Evolutionary conservation across 345 rosid species (phyloP), one percentile per base, ranked within the genome.

Genomic region (Dimocarpus longan): DNA sequence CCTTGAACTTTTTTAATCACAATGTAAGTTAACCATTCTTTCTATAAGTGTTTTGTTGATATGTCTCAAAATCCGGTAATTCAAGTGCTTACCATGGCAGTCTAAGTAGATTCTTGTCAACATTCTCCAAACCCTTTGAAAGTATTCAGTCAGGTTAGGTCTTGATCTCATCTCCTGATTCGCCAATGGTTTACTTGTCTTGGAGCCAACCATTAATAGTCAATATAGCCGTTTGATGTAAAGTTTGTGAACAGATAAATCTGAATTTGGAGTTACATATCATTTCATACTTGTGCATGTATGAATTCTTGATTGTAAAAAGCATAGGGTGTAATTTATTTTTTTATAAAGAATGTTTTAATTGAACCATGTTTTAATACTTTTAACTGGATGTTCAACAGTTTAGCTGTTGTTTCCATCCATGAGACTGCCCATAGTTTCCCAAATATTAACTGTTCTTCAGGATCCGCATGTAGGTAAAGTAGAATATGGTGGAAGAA

Each of bases 401-500:
- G 70, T 72, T 77, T 40, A 76, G 40, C 65, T 54, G 15, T 82
- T 74, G 6, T 79, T 54, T 77, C 76, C 76, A 24, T 67, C 73
- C 74, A 56, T 67, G 64, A 66, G 62, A 42, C 13, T 78, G 57
- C 68, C 81, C 73, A 12, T 46, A 71, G 40, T 78, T 73, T 79
- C 77, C 52, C 67, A 73, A 8, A 19, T 81, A 70, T 85, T 86
- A 81, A 83, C 84, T 44, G 21, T 82, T 84, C 84, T 91, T 83
- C 85, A 37, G 88, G 76, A 76, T 87, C 78, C 48, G 80, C 63
- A 37, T 87, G 90, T 88, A 88, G 92, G 90, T 90, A 85, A 84
- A 82, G 93, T 89, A 87, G 91, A 86, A 86, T 86, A 84, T 83
- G 90, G 75, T 84, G 90, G 87, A 82, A 81, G 82, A 80, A 81